These are phyloP conservation scores for Penicillium sp. DNA, from an alignment of 2,329 filamentous ascomycete species.

Conservation along the genomic window DNA sequence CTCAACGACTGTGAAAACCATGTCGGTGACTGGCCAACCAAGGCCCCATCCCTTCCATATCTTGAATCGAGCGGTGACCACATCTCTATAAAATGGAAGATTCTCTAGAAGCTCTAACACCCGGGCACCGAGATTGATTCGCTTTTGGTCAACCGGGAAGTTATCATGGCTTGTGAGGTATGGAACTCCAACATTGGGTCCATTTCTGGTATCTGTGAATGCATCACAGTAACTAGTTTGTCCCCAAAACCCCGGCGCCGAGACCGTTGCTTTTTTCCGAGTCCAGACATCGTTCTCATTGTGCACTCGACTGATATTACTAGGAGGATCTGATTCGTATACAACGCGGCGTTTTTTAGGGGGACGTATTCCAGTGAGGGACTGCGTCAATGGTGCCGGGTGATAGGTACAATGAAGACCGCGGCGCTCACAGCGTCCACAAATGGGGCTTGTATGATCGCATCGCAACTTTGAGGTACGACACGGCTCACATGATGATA, in stretches of 20 bases:
- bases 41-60: constrained; percentile 23
- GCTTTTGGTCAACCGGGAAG: constrained; percentile 10
- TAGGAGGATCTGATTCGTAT: not conserved
- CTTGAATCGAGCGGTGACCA: constrained; percentile 14
- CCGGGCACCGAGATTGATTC: constrained; percentile 24
- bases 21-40: constrained; percentile 16
- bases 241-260: constrained; percentile 13
- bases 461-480: constrained; percentile 26
- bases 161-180: not conserved
- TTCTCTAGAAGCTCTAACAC: constrained; percentile 20
- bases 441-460: constrained; percentile 15
- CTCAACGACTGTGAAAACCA: constrained; percentile 18
- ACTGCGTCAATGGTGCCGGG: not conserved
- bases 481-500: constrained; percentile 25
- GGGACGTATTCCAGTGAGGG: not conserved
- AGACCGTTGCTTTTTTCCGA: not conserved
- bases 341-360: not conserved
- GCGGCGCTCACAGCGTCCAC: constrained; percentile 2
- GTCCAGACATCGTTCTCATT: not conserved
- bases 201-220: constrained; percentile 13
- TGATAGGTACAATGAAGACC: constrained; percentile 1
- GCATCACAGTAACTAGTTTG: constrained; percentile 20
- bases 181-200: not conserved
- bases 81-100: constrained; percentile 19
- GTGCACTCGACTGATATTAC: not conserved